Evolutionary conservation across 108 stramenopile genomes (phyloP).

Genomic region (Schizochytrium sp.): DNA sequence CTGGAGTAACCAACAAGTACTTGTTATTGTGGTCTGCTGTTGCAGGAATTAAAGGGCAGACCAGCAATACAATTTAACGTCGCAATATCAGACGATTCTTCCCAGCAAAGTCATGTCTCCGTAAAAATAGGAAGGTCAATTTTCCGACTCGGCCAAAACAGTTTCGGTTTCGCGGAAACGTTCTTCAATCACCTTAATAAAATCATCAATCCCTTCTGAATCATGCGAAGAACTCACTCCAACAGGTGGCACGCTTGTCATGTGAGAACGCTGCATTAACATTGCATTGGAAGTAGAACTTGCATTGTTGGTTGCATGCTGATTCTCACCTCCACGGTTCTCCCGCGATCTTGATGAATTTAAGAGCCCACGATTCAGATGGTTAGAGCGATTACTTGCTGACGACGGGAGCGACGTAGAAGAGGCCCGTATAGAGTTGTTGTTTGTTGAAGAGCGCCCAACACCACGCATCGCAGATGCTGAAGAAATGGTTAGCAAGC

Average conservation of each 20-base stretch:
- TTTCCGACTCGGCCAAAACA: slow-evolving; percentile 46
- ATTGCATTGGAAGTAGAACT: no score
- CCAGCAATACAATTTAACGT: neutral
- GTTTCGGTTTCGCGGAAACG: slow-evolving; percentile 52
- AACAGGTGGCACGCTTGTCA: neutral
- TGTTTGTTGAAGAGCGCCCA: no score
- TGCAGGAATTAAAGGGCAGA: neutral
- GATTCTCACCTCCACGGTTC: no score
- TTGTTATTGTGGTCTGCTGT: neutral
- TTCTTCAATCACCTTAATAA: slow-evolving; percentile 52
- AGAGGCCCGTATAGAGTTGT: no score
- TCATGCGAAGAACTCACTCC: neutral
- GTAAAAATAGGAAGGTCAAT: neutral
- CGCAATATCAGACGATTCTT: neutral
- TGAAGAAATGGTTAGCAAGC: no score
- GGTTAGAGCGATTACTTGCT: no score
- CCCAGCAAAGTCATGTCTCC: neutral
- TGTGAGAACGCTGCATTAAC: no score
- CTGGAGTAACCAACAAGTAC: neutral
- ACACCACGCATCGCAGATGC: no score
- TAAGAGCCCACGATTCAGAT: no score
- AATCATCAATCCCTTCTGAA: slow-evolving; percentile 50
- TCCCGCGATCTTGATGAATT: no score
- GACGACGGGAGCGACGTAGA: no score
- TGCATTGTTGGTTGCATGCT: no score